Conservation (phyloP, 305 asterid species). For the Solanum hybrid region DNA sequence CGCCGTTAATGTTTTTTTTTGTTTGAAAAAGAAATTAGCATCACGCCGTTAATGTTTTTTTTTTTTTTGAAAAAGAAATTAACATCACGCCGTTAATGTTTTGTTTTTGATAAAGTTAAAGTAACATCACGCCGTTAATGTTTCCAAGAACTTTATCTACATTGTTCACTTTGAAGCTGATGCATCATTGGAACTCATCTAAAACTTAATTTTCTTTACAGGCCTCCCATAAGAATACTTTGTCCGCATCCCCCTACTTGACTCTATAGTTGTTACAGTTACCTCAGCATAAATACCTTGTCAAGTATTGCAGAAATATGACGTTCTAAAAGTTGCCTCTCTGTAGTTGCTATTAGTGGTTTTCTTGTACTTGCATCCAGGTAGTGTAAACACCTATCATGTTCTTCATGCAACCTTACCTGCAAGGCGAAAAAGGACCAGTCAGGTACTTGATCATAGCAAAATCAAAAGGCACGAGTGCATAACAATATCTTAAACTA, state of each 20-base stretch:
- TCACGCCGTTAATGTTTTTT: not conserved
- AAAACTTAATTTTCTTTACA: not conserved
- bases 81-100: not conserved
- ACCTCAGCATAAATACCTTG: constrained; percentile 44
- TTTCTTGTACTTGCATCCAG: constrained; percentile 79
- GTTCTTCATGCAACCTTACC: constrained; percentile 95
- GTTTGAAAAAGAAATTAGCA: too few species aligned
- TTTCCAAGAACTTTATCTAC: not conserved
- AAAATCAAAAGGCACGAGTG: not conserved
- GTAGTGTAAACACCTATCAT: constrained; percentile 85
- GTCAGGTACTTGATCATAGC: not conserved
- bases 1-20: not conserved
- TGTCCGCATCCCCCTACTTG: not conserved
- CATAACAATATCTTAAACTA: not conserved
- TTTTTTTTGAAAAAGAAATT: too few species aligned
- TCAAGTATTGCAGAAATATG: constrained; percentile 78
- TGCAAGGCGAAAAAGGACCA: constrained; percentile 19
- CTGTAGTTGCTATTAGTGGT: constrained; percentile 84
- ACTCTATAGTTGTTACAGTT: not conserved
- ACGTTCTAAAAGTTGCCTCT: constrained; percentile 77
- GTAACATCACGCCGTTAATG: not conserved
- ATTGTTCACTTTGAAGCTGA: not conserved
- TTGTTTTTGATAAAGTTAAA: too few species aligned
- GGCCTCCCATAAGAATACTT: not conserved
- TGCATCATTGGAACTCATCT: not conserved